Evolutionary conservation across 306 rosid species (phyloP).

Genomic region (Castanopsis chinensis): DNA sequence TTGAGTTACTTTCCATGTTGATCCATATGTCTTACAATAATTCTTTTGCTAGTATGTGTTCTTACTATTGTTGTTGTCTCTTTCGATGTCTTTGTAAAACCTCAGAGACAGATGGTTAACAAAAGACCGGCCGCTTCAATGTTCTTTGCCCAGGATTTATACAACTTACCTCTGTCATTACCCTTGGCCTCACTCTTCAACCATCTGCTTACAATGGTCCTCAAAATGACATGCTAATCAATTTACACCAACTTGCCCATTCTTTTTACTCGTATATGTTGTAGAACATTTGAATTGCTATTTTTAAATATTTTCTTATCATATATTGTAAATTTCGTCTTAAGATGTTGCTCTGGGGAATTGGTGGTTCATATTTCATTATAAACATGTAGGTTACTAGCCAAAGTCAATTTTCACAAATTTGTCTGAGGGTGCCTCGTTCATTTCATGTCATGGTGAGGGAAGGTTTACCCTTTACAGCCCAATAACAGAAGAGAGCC

Average conservation of each 20-base stretch:
- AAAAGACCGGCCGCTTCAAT: conserved; percentile 28
- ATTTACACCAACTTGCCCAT: conserved; percentile 1
- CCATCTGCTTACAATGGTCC: conserved; percentile 23
- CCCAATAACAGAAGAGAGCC: conserved; percentile 3
- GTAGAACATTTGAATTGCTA: not conserved
- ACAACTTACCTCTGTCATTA: conserved; percentile 16
- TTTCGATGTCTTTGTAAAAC: not conserved
- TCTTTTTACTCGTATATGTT: not conserved
- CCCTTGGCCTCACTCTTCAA: conserved; percentile 11
- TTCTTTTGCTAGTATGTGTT: not conserved
- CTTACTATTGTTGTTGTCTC: not conserved
- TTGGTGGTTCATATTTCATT: conserved; percentile 25
- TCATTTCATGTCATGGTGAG: conserved; percentile 26
- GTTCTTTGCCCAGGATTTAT: conserved; percentile 29
- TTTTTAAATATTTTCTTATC: not conserved
- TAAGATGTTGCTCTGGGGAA: conserved; percentile 5
- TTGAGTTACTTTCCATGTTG: not conserved
- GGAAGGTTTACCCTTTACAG: conserved; percentile 17
- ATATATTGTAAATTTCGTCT: not conserved
- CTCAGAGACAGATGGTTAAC: conserved; percentile 24
- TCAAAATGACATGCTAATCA: conserved; percentile 15
- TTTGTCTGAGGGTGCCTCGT: not conserved
- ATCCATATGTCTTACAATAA: not conserved
- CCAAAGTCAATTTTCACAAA: not conserved
- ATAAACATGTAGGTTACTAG: conserved; percentile 29